These are phyloP conservation scores for Moricandia moricandioides DNA, from an alignment of 345 rosid species.

Conservation along the genomic window DNA sequence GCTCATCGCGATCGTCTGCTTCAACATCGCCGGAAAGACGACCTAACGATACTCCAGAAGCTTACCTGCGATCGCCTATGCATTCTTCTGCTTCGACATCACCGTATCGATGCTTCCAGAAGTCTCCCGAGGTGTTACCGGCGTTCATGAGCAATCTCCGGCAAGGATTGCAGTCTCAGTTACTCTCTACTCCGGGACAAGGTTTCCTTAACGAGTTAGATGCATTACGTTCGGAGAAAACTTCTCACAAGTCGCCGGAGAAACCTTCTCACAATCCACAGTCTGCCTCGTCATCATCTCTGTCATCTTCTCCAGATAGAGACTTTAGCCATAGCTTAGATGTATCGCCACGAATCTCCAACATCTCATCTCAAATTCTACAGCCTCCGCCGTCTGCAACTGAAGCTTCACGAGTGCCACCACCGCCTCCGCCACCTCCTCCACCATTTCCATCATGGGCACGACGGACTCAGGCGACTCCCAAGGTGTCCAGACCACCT, in stretches of 20 bases:
- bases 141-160: constrained; percentile 33
- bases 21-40: constrained; percentile 43
- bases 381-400: constrained; percentile 29
- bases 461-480: constrained; percentile 38
- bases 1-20: constrained; percentile 36
- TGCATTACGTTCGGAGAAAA: constrained; percentile 42
- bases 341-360: constrained; percentile 38
- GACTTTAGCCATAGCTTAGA: constrained; percentile 37
- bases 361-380: constrained; percentile 32
- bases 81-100: constrained; percentile 46
- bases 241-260: constrained; percentile 25
- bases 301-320: constrained; percentile 42
- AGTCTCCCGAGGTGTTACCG: constrained; percentile 28
- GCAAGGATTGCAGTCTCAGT: constrained; percentile 39
- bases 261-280: constrained; percentile 24
- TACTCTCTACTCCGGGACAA: constrained; percentile 37
- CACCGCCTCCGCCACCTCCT: constrained; percentile 38
- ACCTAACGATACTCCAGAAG: constrained; percentile 39
- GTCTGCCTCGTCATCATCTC: constrained; percentile 35
- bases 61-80: constrained; percentile 39
- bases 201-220: constrained; percentile 37
- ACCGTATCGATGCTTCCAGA: constrained; percentile 35
- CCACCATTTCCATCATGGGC: constrained; percentile 38
- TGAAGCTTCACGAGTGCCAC: neutral
- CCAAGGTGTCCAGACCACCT: constrained; percentile 48